Percentiles rank a stretch among this genome's conserved stretches.
Conservation (phyloP, 2,329 filamentous ascomycete species). For the Pestalotiopsis sp. region DNA sequence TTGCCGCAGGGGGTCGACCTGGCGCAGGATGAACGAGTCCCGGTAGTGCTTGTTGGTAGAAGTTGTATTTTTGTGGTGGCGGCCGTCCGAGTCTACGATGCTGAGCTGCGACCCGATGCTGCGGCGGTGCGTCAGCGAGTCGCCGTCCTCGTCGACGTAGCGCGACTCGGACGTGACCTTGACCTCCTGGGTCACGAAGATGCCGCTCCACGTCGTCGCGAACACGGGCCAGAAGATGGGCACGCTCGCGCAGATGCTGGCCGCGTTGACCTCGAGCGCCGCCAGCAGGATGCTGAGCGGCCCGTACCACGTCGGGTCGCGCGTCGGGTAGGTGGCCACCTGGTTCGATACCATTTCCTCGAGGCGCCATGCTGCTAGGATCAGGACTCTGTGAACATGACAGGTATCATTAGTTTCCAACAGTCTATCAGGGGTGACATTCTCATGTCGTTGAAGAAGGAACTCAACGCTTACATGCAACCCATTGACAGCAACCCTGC, state of each 20-base stretch:
- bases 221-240: slow-evolving; percentile 33
- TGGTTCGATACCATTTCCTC: slow-evolving; percentile 30
- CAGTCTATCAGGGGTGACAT: no score
- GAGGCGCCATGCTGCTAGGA: slow-evolving; percentile 34
- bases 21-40: slow-evolving; percentile 12
- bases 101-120: slow-evolving; percentile 24
- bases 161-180: slow-evolving; percentile 28
- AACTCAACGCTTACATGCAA: slow-evolving; percentile 24
- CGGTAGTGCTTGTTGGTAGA: slow-evolving; percentile 5
- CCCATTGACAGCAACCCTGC: slow-evolving; percentile 34
- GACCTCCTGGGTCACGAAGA: slow-evolving; percentile 32
- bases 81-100: neutral
- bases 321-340: slow-evolving; percentile 32
- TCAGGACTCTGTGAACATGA: slow-evolving; percentile 23
- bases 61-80: neutral
- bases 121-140: slow-evolving; percentile 22
- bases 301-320: slow-evolving; percentile 38
- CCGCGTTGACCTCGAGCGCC: slow-evolving; percentile 28
- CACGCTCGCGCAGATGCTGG: slow-evolving; percentile 29
- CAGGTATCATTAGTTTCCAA: neutral
- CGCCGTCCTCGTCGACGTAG: slow-evolving; percentile 25
- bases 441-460: neutral
- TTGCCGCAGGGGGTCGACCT: slow-evolving; percentile 14
- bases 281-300: slow-evolving; percentile 29
- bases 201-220: slow-evolving; percentile 26